Evolutionary conservation across 352 stramenopile species (phyloP), one percentile per base, ranked within the genome.

Genomic region (Elongisporangium senticosum): DNA sequence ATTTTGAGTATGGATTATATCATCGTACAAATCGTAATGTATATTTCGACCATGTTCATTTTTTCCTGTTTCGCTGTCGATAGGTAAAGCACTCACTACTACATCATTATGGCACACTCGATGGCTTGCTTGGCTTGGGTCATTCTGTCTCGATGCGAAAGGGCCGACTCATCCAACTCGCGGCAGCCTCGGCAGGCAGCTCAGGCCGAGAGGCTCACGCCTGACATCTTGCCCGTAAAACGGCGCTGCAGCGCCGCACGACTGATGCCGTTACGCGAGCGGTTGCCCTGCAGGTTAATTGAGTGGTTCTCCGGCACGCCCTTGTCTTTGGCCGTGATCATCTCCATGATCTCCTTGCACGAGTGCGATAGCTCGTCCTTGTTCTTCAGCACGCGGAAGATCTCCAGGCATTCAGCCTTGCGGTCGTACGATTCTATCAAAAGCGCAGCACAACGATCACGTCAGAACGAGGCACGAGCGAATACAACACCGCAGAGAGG

Each of bases 221-320:
- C 83, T 24, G 83, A 90, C 83, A 90, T 90, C 67, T 90, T 90
- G 75, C 83, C 83, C 49, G 83, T 93, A 70, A 85, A 89, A 60
- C 80, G 83, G 23, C 83, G 75, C 64, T 93, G 83, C 17, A 93
- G 69, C 17, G 80, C 77, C 20, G 83, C 83, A 63, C 90, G 83
- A 59, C 79, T 90, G 57, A 90, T 73, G 5, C 80, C 80, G 20
- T 81, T 79, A 54, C 81, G 81, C 1, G 58, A 64, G 7, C 83
- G 75, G 51, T 81, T 79, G 22, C 83, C 83, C 49, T 77, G 55
- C 24, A 77, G 79, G 67, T 89, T 90, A 48, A 90, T 60, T 49
- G 68, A 37, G 54, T 90, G 65, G 72, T 89, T 90, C 61, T 93
- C 83, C 49, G 75, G 60, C 13, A 93, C 79, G 39, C 79, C 77